Evolutionary conservation across 2,329 filamentous ascomycete genomes (phyloP).

Genomic region (Aureobasidium sp.): DNA sequence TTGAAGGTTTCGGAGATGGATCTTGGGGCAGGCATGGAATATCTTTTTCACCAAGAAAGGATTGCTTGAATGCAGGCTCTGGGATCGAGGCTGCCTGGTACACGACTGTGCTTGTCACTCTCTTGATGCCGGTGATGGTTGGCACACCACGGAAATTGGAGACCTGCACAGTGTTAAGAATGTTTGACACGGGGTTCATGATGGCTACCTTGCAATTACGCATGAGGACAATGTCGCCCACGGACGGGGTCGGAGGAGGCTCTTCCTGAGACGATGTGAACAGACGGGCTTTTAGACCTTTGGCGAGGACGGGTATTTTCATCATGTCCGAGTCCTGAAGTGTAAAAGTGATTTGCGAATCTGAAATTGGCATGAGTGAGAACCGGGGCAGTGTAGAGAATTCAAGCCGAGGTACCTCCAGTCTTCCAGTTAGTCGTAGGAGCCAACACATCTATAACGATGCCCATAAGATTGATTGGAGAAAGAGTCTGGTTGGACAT

Average conservation of each 20-base stretch:
- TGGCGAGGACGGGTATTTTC: slow-evolving; percentile 24
- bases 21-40: slow-evolving; percentile 19
- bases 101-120: slow-evolving; percentile 21
- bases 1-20: slow-evolving; percentile 17
- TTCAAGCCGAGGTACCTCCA: slow-evolving; percentile 36
- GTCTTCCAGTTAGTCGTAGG: slow-evolving; percentile 46
- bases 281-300: slow-evolving; percentile 47
- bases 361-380: background rate
- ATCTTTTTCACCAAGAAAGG: slow-evolving; percentile 21
- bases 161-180: slow-evolving; percentile 12
- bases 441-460: slow-evolving; percentile 58
- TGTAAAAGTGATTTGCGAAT: slow-evolving; percentile 30
- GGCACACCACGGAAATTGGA: background rate
- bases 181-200: background rate
- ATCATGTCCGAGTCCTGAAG: slow-evolving; percentile 30
- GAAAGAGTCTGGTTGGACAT: background rate
- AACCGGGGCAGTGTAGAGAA: background rate
- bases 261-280: slow-evolving; percentile 45
- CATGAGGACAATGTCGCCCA: slow-evolving; percentile 60
- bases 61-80: slow-evolving; percentile 23
- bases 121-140: slow-evolving; percentile 14
- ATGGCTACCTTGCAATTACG: slow-evolving; percentile 30
- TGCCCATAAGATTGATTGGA: slow-evolving; percentile 57
- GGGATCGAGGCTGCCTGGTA: slow-evolving; percentile 24
- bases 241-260: slow-evolving; percentile 35